Conservation (phyloP, 108 stramenopile species). For the Cyclotella sp. region DNA sequence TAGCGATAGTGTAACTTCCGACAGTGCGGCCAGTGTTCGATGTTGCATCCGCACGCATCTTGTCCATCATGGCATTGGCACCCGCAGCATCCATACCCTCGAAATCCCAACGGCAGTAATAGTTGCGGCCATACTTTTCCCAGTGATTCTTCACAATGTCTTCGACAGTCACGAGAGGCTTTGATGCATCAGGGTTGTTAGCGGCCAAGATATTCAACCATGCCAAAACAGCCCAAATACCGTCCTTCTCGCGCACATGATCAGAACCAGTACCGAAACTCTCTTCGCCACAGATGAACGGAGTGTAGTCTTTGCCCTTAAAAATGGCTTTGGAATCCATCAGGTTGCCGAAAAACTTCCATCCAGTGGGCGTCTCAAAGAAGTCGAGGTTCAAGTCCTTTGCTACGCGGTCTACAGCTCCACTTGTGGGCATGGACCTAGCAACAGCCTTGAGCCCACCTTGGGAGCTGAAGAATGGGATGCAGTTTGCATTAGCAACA, state of each 20-base stretch:
- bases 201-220: conserved; percentile 97
- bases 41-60: conserved; percentile 81
- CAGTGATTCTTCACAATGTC: conserved; percentile 97
- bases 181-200: conserved; percentile 75
- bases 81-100: conserved; percentile 91
- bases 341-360: conserved; percentile 99
- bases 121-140: conserved; percentile 97
- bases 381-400: conserved; percentile 90
- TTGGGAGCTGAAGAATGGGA: conserved; percentile 96
- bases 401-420: conserved; percentile 98
- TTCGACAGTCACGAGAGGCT: conserved; percentile 94
- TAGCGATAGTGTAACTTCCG: conserved; percentile 87
- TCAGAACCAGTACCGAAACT: conserved; percentile 99
- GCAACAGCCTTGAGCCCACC: conserved; percentile 98
- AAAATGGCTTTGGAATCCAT: conserved; percentile 98
- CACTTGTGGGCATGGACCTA: conserved; percentile 99
- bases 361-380: conserved; percentile 99
- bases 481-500: conserved; percentile 94
- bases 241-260: conserved; percentile 99
- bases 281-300: conserved; percentile 99
- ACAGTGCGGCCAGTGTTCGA: conserved; percentile 75
- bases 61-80: conserved; percentile 94
- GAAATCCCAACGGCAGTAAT: conserved; percentile 99
- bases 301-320: conserved; percentile 93
- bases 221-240: conserved; percentile 99